These are phyloP conservation scores for Verticillium klebahnii DNA, from an alignment of 2,329 filamentous ascomycete species.

Conservation along the genomic window DNA sequence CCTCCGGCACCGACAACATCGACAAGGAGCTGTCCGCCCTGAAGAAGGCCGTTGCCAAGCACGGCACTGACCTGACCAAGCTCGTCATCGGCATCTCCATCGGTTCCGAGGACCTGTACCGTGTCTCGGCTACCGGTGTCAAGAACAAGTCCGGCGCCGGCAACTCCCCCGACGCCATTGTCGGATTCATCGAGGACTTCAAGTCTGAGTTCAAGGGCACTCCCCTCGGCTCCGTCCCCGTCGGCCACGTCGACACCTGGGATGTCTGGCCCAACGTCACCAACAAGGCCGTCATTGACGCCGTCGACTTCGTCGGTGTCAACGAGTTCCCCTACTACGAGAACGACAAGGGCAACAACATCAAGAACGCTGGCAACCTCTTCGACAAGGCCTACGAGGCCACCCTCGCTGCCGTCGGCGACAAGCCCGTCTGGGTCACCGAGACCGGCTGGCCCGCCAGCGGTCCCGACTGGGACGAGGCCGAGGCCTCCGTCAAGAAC, in stretches of 20 bases:
- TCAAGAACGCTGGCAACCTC: constrained; percentile 48
- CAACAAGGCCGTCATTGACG: constrained; percentile 56
- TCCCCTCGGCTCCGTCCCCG: constrained; percentile 39
- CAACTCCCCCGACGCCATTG: constrained; percentile 51
- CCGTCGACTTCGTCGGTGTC: constrained; percentile 60
- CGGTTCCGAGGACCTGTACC: constrained; percentile 65
- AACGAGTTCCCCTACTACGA: constrained; percentile 67
- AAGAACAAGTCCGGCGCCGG: constrained; percentile 59
- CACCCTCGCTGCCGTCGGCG: constrained; percentile 38
- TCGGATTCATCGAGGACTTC: constrained; percentile 63
- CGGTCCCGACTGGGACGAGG: constrained; percentile 50
- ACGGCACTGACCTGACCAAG: constrained; percentile 46
- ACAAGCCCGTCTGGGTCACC: constrained; percentile 56
- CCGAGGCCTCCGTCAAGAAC: constrained; percentile 50
- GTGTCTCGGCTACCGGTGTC: constrained; percentile 55
- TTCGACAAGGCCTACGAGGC: constrained; percentile 48
- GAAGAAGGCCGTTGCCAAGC: constrained; percentile 46
- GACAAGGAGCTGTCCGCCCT: constrained; percentile 57
- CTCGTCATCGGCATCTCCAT: constrained; percentile 62
- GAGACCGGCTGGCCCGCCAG: constrained; percentile 62
- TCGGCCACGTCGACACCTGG: constrained; percentile 68
- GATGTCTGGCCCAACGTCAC: constrained; percentile 55
- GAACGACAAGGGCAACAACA: constrained; percentile 47
- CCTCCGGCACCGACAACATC: constrained; percentile 49
- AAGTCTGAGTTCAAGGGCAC: constrained; percentile 49